Base-by-base conservation (phyloP, 768 basidiomycete genomes). In the Chalciporus chontae region DNA sequence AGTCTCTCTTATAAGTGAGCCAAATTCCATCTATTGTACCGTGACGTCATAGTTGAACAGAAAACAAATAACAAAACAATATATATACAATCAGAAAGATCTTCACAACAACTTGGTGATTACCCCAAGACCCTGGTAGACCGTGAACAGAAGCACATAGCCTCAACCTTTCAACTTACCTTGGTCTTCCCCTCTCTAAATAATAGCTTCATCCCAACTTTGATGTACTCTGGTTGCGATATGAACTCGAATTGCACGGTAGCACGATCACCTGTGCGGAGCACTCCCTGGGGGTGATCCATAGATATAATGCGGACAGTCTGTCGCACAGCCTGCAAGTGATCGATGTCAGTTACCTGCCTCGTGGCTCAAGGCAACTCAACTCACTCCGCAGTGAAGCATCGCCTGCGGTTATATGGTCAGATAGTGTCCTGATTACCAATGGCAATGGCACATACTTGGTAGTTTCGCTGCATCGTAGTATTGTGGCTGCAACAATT, bases 141-240 rank as follows among this genome's bases (percentile, higher is more conserved):
- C 6, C 17, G 43, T 64, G 29, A 59, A 52, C 9, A 40, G 23
- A 40, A 49, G 43, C 34, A 41, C 40, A 41, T 18, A 10, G n/a
- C 45, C 10, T 17, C 37, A 14, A 26, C 17, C 42, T 42, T 38
- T 39, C 23, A 17, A 61, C 74, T 29, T 44, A 85, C 93, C 77
- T 96, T 97, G 1, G 94, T 96, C 74, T 92, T 93, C 4, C 94
- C 95, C 69, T 98, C 96, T 36, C 95, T 77, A 67, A 98, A 94
- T 11, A 99, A 70, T 19, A 95, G 74, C 69, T 94, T 92, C 85
- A 90, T 91, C 23, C 94, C 94, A 57, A 85, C 86, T 66, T 94
- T 94, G 55, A 98, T 74, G 64, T 85, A 94, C 73, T 96, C 95
- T 0, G 91, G 87, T 47, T 88, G 86, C 13, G 89, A 85, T 47